Evolutionary conservation across 225 moss, liverwort and hornwort genomes (phyloP), one percentile per base, ranked within the genome.

Genomic region (Neckera pumila): DNA sequence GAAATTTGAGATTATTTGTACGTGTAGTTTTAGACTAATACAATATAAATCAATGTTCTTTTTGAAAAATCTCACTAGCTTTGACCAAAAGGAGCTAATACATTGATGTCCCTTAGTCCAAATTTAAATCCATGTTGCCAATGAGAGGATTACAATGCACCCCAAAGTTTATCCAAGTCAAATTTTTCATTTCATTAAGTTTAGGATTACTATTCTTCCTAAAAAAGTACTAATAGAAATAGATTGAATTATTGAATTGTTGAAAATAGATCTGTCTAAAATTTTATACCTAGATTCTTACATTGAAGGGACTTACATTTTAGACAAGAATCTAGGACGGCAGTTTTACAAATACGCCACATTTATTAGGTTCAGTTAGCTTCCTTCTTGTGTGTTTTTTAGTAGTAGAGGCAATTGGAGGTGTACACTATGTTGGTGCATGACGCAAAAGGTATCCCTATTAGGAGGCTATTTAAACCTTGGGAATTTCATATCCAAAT

Each of bases 21-120:
- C 0, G 1, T n/a, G 7, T 18, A n/a, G 7, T 38, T 67, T 38
- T 15, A 3, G 14, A 26, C n/a, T n/a, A n/a, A n/a, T 11, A 42
- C 2, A 27, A 6, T 43, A 43, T 16, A 38, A 40, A 40, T 14
- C 1, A 70, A 2, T 70, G 14, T 40, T 40, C 40, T 2, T 40
- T 40, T 70, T 69, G 23, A 7, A 38, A 38, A 38, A 23, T 23
- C 14, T 40, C 1, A 0, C 10, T 38, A 38, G 0, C 40, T 38
- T 0, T 69, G 0, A 38, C 7, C 23, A 38, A 38, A 38, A 38
- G 0, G 5, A 25, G 1, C 3, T 70, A 25, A 8, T 70, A 40
- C 3, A 70, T 1, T 14, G 1, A 40, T 25, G 5, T 14, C 14
- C 14, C 1, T 38, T 19, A 33, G 9, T 19, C 8, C 6, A 13